Conservation (phyloP, 164 flowering plant species). For the Umbilicus rupestris region DNA sequence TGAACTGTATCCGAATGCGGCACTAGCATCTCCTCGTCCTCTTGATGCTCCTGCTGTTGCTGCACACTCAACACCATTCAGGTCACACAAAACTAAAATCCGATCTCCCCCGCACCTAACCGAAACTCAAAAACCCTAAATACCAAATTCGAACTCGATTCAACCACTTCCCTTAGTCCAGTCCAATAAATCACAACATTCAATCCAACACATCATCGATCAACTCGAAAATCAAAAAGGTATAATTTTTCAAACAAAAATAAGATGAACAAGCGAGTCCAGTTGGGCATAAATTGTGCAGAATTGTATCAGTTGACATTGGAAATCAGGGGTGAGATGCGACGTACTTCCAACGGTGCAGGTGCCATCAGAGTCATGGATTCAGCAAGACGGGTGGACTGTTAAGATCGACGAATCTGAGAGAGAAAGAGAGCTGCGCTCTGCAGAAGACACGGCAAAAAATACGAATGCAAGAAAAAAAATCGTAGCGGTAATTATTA, state of each 20-base stretch:
- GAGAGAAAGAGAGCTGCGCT: constrained; percentile 3
- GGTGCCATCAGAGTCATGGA: constrained; percentile 70
- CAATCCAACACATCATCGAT: not conserved
- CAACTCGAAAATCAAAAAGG: not conserved
- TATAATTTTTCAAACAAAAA: not conserved
- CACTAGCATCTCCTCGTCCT: constrained; percentile 89
- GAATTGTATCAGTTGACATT: not conserved
- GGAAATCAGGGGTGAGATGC: not conserved
- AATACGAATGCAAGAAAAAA: not conserved
- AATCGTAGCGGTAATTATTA: not conserved
- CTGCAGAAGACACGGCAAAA: not conserved
- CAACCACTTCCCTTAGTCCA: not conserved
- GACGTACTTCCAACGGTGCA: constrained; percentile 54
- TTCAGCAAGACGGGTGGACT: constrained; percentile 6
- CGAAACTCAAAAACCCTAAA: constrained; percentile 1
- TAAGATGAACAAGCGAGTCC: not conserved
- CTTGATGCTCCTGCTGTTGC: constrained; percentile 75
- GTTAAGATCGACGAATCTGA: constrained; percentile 28
- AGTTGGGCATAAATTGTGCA: not conserved
- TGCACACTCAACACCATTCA: constrained; percentile 19
- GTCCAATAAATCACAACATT: not conserved
- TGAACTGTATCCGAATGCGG: constrained; percentile 39
- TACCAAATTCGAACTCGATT: not conserved
- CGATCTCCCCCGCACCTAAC: not conserved
- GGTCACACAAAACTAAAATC: constrained; percentile 6